phyloP scores from a whole-genome alignment of 148 eudicot genomes.

The Heliamphora exappendiculata region DNA sequence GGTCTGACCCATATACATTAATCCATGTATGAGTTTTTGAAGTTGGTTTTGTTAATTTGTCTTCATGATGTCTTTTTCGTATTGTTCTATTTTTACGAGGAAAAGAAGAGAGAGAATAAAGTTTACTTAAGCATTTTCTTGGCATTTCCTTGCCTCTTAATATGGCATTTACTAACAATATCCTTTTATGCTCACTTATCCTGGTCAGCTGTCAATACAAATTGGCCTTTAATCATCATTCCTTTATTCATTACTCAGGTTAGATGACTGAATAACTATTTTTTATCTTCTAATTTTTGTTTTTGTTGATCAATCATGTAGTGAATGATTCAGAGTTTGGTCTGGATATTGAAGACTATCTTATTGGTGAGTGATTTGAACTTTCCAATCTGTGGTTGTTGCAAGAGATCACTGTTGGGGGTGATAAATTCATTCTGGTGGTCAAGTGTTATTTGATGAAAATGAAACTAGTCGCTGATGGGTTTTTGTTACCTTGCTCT shows the following conservation, averaged over 20 bases:
- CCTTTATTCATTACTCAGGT: neutral
- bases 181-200: neutral
- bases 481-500: neutral
- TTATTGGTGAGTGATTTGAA: constrained; percentile 62
- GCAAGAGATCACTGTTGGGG: neutral
- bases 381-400: neutral
- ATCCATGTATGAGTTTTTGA: neutral
- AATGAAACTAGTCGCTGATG: neutral
- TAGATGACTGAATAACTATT: neutral
- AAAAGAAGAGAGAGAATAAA: neutral
- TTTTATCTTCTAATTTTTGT: neutral
- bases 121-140: neutral
- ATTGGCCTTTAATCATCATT: neutral
- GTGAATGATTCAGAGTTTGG: constrained; percentile 74
- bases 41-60: constrained; percentile 7
- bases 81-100: neutral
- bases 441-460: neutral
- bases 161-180: no score
- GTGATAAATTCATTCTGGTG: neutral
- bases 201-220: neutral
- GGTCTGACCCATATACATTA: neutral
- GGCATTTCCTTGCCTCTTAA: neutral
- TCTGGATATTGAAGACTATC: constrained; percentile 90
- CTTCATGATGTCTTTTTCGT: neutral
- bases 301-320: constrained; percentile 29